phyloP scores from a whole-genome alignment of 441 rosid genomes.

The Arabidopsis lyrata region DNA sequence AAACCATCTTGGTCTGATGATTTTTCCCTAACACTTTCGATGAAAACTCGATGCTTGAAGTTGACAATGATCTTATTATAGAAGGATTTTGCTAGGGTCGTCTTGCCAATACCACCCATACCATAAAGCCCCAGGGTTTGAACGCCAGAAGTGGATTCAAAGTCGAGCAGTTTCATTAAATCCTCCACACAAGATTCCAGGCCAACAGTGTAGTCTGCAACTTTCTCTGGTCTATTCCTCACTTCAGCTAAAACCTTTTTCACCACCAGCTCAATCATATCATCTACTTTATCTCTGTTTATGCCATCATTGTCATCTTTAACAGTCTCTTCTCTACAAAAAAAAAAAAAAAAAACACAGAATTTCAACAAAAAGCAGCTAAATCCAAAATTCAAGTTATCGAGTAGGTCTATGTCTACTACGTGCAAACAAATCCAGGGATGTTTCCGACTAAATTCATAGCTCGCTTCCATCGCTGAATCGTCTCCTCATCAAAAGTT shows the following conservation, averaged over 20 bases:
- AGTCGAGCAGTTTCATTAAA: constrained; percentile 45
- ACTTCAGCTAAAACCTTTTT: constrained; percentile 53
- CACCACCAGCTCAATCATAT: constrained; percentile 49
- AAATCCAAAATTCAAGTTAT: not conserved
- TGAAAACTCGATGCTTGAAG: constrained; percentile 51
- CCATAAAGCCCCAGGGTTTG: constrained; percentile 59
- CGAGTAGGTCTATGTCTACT: not conserved
- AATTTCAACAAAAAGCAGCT: not conserved
- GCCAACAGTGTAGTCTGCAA: constrained; percentile 60
- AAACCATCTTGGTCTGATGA: constrained; percentile 45
- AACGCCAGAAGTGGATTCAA: constrained; percentile 38
- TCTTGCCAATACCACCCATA: constrained; percentile 74
- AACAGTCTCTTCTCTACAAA: not conserved
- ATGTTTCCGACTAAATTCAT: constrained; percentile 52
- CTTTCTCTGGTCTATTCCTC: constrained; percentile 53
- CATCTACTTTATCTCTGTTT: not conserved
- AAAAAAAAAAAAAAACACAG: too few species aligned
- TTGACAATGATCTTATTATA: constrained; percentile 50
- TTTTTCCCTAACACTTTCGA: constrained; percentile 55
- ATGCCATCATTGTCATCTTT: too few species aligned
- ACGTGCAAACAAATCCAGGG: constrained; percentile 52
- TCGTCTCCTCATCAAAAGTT: constrained; percentile 36
- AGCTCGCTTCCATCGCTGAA: constrained; percentile 51
- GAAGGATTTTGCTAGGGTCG: constrained; percentile 62
- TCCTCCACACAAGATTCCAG: constrained; percentile 47